These are phyloP conservation scores for Pulicaria dysenterica DNA, from an alignment of 129 eudicot species.

Conservation along the genomic window DNA sequence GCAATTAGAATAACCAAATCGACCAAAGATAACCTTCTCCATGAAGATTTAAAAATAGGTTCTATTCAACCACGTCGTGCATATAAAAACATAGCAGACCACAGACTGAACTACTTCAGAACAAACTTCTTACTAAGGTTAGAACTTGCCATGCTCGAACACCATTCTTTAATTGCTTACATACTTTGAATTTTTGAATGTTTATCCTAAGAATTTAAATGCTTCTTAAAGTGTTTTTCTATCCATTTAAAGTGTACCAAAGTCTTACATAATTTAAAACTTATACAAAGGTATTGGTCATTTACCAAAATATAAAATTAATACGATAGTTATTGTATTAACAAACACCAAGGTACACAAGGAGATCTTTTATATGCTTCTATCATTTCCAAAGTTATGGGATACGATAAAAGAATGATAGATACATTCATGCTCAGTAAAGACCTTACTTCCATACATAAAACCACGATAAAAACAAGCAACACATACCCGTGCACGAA, in stretches of 20 bases:
- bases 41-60: no score
- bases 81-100: no score
- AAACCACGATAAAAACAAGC: not conserved
- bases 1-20: no score
- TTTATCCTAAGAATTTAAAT: slow-evolving; percentile 2
- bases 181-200: not conserved
- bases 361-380: slow-evolving; percentile 13
- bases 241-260: slow-evolving; percentile 4
- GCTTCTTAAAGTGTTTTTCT: not conserved
- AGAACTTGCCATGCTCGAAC: no score
- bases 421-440: not conserved
- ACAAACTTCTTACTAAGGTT: no score
- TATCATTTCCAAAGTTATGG: not conserved
- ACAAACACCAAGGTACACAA: slow-evolving; percentile 22
- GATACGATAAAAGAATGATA: slow-evolving; percentile 6
- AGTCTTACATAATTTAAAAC: slow-evolving; percentile 3
- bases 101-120: no score
- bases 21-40: no score
- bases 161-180: not conserved
- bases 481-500: slow-evolving; percentile 79
- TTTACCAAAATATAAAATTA: not conserved
- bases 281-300: slow-evolving; percentile 4
- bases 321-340: not conserved
- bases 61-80: no score
- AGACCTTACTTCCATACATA: not conserved